A percentile compares a stretch with the other conserved stretches of the same genome.
phyloP scores from a whole-genome alignment of 176 grass and related monocot species.

The Rhynchospora pubera region DNA sequence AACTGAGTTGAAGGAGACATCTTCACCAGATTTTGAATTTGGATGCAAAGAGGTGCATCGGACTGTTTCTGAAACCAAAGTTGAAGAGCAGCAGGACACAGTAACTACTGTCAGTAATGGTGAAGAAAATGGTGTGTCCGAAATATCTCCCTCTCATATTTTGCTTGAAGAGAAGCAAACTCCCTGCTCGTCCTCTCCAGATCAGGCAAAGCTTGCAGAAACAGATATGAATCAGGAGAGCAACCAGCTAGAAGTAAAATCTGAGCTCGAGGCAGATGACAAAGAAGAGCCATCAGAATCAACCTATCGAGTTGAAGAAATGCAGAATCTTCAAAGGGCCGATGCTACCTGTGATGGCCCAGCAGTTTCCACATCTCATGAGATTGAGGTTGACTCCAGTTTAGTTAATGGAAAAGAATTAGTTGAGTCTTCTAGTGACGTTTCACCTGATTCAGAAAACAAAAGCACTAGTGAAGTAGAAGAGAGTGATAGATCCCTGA shows the following conservation, averaged over 20 bases:
- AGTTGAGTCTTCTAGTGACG: slow-evolving; percentile 26
- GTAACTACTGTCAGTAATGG: background rate
- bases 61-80: slow-evolving; percentile 5
- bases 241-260: background rate
- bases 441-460: slow-evolving; percentile 32
- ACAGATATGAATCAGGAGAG: slow-evolving; percentile 3
- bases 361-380: slow-evolving; percentile 6
- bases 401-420: slow-evolving; percentile 26
- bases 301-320: slow-evolving; percentile 20
- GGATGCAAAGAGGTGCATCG: background rate
- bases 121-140: background rate
- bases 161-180: slow-evolving; percentile 2
- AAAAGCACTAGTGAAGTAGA: background rate
- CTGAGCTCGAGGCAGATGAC: background rate
- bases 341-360: slow-evolving; percentile 12
- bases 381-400: slow-evolving; percentile 16
- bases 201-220: background rate
- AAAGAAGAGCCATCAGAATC: background rate
- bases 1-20: background rate
- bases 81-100: background rate
- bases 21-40: background rate
- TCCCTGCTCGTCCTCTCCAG: background rate
- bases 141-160: background rate
- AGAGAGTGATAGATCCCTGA: slow-evolving; percentile 5
- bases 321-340: slow-evolving; percentile 2